A percentile compares a stretch with the other conserved stretches of the same genome.
These are phyloP conservation scores for Pneumocystis wakefieldiae DNA, from an alignment of 1,139 yeast genomes.

Conservation along the genomic window DNA sequence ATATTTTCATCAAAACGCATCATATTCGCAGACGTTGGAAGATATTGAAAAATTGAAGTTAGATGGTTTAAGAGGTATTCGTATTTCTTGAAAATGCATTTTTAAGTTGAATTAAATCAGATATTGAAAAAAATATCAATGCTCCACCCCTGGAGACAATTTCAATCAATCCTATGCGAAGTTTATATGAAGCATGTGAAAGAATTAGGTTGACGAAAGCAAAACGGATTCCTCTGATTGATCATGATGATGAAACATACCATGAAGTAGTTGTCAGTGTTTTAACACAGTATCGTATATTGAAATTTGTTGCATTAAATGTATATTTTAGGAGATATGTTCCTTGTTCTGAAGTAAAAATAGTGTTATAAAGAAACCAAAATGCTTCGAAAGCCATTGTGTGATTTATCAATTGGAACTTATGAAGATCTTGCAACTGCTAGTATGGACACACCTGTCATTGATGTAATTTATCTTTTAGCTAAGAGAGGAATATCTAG, in stretches of 20 bases:
- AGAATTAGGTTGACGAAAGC: conserved; percentile 83
- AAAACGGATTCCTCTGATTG: conserved; percentile 85
- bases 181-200: conserved; percentile 85
- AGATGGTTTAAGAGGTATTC: conserved; percentile 43
- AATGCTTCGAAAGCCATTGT: conserved; percentile 62
- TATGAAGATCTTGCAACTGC: conserved; percentile 55
- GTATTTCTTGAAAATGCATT: not conserved
- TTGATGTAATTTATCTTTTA: conserved; percentile 76
- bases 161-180: conserved; percentile 80
- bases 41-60: conserved; percentile 74
- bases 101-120: conserved; percentile 26
- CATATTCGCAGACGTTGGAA: conserved; percentile 66
- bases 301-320: conserved; percentile 88
- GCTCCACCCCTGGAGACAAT: conserved; percentile 79
- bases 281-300: conserved; percentile 86
- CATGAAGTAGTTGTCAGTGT: conserved; percentile 80
- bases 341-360: conserved; percentile 26
- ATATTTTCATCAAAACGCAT: conserved; percentile 61
- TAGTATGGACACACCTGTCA: conserved; percentile 82
- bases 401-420: conserved; percentile 45
- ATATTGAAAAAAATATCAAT: conserved; percentile 76
- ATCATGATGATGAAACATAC: conserved; percentile 82
- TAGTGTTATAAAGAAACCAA: conserved; percentile 48
- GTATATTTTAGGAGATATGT: conserved; percentile 7
- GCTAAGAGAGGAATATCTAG: conserved; percentile 73